Evolutionary conservation across 2,329 filamentous ascomycete genomes (phyloP), one percentile per base, ranked within the genome.

Genomic region (Dactylellina drechsleri): DNA sequence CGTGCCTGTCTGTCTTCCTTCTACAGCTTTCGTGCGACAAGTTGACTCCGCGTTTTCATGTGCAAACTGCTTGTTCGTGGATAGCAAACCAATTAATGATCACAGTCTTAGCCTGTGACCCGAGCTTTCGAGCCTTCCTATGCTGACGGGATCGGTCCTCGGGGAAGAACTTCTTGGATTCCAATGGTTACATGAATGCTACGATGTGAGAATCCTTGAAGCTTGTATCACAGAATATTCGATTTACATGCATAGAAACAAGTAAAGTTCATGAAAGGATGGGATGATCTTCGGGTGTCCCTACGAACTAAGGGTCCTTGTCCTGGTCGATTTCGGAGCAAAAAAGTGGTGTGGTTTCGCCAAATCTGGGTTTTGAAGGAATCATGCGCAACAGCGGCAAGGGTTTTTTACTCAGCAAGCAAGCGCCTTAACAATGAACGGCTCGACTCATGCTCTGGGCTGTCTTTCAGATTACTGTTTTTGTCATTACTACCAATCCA

Each of bases 381-480:
- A 66, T 61, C 61, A 66, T 56, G 23, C 61, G 36, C 43, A 60
- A n/a, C 5, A 41, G 60, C 68, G 68, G 40, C 59, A 66, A 64
- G 50, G 47, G 53, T 8, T 15, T 47, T 52, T 52, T 52, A 26
- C n/a, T 47, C 43, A 53, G 56, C 50, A 65, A 53, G 56, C 50
- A 65, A 66, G 53, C 53, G 64, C 47, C 47, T 12, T 45, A 36
- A 57, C n/a, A 45, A 56, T 4, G 26, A 31, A 45, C 12, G 43
- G 40, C 8, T 40, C 50, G 49, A 60, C 56, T 45, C 31, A 41
- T 56, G 13, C 45, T 40, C 4, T 54, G 67, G 60, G 60, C 56
- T 60, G 54, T 72, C 67, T 72, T 60, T 65, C 60, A 59, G 66
- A 64, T 47, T 53, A 58, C 59, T 64, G 58, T 59, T 71, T 50